Evolutionary conservation across 2,329 filamentous ascomycete species (phyloP).

Genomic region (Didymella exigua): DNA sequence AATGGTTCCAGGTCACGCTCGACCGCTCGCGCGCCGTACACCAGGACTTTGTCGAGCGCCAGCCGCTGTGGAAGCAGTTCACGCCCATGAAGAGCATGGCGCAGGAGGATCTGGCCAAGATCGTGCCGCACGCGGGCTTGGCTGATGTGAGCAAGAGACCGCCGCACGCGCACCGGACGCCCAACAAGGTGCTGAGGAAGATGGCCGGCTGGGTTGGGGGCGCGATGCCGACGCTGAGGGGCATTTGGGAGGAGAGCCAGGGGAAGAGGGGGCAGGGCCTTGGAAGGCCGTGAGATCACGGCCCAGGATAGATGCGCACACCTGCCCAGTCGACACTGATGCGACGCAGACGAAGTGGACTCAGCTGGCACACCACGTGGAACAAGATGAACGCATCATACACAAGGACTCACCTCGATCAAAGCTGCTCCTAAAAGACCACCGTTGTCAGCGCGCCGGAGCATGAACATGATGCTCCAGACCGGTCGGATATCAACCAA

Average conservation of each 20-base stretch:
- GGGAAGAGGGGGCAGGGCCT: neutral
- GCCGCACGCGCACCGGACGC: conserved; percentile 43
- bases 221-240: conserved; percentile 41
- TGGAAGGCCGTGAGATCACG: too few species aligned
- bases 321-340: too few species aligned
- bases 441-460: too few species aligned
- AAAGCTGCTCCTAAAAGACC: too few species aligned
- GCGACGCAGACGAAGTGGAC: too few species aligned
- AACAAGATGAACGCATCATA: too few species aligned
- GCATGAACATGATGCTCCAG: too few species aligned
- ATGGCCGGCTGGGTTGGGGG: conserved; percentile 31
- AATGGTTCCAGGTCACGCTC: conserved; percentile 51
- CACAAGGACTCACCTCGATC: too few species aligned
- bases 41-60: conserved; percentile 49
- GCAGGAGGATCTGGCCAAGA: conserved; percentile 47
- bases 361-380: too few species aligned
- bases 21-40: conserved; percentile 49
- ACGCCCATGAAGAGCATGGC: conserved; percentile 38
- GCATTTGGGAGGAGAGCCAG: conserved; percentile 34
- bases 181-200: conserved; percentile 33
- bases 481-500: too few species aligned
- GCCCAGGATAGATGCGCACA: too few species aligned
- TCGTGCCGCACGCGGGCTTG: conserved; percentile 50
- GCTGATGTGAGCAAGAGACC: conserved; percentile 49
- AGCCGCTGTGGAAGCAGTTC: conserved; percentile 44